phyloP scores from a whole-genome alignment of 106 monocot species.

The Dactylorhiza incarnata region DNA sequence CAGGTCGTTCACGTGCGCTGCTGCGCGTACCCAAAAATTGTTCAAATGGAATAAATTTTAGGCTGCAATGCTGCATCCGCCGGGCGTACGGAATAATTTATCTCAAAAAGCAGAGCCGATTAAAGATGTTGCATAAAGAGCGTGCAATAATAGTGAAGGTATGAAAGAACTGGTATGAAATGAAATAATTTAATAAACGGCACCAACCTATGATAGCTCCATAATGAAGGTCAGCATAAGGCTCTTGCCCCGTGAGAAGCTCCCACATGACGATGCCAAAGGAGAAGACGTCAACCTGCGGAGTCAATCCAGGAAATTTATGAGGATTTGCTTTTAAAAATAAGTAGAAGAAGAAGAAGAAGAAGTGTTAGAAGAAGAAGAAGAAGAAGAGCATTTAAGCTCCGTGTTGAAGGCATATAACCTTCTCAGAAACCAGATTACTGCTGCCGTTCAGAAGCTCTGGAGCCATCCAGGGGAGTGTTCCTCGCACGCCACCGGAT shows the following conservation, averaged over 20 bases:
- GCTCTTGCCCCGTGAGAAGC: slow-evolving; percentile 83
- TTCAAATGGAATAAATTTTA: too few species aligned
- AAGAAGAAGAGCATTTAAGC: background rate
- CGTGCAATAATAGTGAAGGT: too few species aligned
- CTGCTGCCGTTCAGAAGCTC: slow-evolving; percentile 84
- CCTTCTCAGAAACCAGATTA: slow-evolving; percentile 85
- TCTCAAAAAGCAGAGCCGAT: too few species aligned
- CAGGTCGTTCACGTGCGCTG: too few species aligned
- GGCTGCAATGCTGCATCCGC: too few species aligned
- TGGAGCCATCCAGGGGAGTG: slow-evolving; percentile 97
- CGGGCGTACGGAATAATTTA: too few species aligned
- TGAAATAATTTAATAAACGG: too few species aligned
- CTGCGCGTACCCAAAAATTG: too few species aligned
- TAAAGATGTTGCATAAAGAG: too few species aligned
- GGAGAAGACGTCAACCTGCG: slow-evolving; percentile 85
- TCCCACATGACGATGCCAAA: slow-evolving; percentile 98
- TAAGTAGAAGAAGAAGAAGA: background rate
- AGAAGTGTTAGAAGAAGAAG: too few species aligned
- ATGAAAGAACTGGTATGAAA: too few species aligned
- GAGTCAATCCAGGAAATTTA: background rate
- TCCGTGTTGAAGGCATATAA: background rate
- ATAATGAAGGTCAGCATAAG: slow-evolving; percentile 87
- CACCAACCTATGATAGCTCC: slow-evolving; percentile 77
- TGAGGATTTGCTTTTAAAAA: too few species aligned
- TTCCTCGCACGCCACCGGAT: slow-evolving; percentile 92